phyloP scores from a whole-genome alignment of 257 asterid species.

The Scutellaria minor region DNA sequence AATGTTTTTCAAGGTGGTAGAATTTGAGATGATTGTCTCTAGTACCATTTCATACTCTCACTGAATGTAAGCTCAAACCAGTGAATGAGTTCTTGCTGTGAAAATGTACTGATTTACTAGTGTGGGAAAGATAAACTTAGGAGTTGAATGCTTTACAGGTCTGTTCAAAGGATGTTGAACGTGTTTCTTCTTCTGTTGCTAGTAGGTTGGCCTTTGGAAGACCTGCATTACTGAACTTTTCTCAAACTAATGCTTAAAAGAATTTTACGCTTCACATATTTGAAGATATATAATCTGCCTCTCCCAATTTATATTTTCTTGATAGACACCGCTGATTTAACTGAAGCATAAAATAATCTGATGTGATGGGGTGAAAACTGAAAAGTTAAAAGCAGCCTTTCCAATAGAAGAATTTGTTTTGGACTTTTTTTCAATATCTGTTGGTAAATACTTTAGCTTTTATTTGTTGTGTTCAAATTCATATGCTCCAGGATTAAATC shows the following conservation, averaged over 20 bases:
- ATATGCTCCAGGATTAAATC: constrained; percentile 20
- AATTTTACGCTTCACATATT: neutral
- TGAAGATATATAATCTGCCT: constrained; percentile 15
- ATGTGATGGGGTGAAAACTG: neutral
- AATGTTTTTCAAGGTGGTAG: neutral
- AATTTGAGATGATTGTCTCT: neutral
- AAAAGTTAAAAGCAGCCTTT: neutral
- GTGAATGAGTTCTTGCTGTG: constrained; percentile 16
- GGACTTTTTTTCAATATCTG: neutral
- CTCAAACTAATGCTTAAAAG: neutral
- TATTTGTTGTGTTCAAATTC: constrained; percentile 17
- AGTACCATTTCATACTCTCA: neutral
- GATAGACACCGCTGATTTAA: constrained; percentile 14
- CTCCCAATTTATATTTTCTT: neutral
- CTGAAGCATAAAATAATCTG: constrained; percentile 9
- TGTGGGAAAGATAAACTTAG: neutral
- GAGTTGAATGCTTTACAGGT: constrained; percentile 19
- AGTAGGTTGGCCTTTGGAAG: constrained; percentile 11
- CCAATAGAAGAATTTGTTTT: neutral
- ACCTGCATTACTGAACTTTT: neutral
- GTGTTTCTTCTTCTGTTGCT: neutral
- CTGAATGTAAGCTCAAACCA: neutral
- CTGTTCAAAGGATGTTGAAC: neutral
- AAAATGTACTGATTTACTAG: constrained; percentile 6
- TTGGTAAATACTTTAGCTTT: constrained; percentile 8